Evolutionary conservation across 108 stramenopile genomes (phyloP).

Genomic region (Thalassiosira profunda): DNA sequence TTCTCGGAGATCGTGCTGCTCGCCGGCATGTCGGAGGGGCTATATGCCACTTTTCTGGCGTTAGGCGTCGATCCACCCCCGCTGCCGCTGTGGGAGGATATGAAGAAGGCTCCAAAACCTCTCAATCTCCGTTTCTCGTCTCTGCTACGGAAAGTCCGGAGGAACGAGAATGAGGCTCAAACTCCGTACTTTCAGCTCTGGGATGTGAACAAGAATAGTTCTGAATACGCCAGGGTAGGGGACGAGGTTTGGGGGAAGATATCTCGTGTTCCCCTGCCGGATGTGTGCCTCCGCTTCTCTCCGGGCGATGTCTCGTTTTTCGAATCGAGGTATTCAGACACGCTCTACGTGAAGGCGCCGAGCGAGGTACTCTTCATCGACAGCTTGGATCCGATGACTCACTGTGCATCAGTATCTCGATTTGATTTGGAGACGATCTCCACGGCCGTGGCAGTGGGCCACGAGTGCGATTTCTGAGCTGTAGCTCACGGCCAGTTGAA

Average conservation of each 20-base stretch:
- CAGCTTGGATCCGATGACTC: background rate
- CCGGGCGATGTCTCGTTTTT: no score
- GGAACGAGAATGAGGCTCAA: slow-evolving; percentile 1
- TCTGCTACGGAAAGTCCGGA: background rate
- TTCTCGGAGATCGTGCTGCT: slow-evolving; percentile 16
- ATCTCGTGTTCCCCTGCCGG: background rate
- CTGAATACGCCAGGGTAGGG: slow-evolving; percentile 5
- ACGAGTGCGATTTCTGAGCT: slow-evolving; percentile 16
- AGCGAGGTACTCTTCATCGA: slow-evolving; percentile 1
- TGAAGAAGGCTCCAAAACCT: slow-evolving; percentile 5
- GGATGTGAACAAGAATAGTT: slow-evolving; percentile 1
- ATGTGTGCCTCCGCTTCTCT: no score
- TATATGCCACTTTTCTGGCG: slow-evolving; percentile 10
- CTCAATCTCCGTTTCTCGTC: slow-evolving; percentile 3
- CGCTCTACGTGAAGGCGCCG: no score
- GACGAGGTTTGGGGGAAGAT: slow-evolving; percentile 8
- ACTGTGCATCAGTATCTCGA: slow-evolving; percentile 3
- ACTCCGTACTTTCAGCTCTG: slow-evolving; percentile 4
- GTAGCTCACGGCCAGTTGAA: slow-evolving; percentile 3
- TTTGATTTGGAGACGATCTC: slow-evolving; percentile 15
- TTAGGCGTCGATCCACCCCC: background rate
- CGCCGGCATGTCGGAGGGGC: slow-evolving; percentile 4
- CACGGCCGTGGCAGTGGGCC: background rate
- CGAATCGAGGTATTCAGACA: no score
- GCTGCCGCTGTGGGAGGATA: slow-evolving; percentile 14